Evolutionary conservation across 306 rosid species (phyloP), one percentile per base, ranked within the genome.

Genomic region (Sophora flavescens): DNA sequence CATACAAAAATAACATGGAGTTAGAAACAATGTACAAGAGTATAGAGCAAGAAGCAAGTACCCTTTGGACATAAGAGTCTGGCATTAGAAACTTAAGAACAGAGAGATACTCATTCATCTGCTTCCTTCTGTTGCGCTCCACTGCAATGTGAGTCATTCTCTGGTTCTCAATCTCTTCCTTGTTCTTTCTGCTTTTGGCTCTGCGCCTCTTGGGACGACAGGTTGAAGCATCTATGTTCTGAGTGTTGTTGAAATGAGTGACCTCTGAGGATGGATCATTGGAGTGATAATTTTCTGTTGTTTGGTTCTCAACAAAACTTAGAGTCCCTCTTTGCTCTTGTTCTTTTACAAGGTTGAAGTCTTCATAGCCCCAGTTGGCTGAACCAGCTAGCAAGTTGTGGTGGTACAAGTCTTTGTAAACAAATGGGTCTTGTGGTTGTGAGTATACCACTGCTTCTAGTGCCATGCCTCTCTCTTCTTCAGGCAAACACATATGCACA

Each of bases 121-220:
- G 97, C 60, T 95, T 95, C 38, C 99, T 84, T 33, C 97, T 72
- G 52, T 95, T 95, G 8, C 99, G 83, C 83, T 95, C 99, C 2
- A 92, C 99, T 3, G 96, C 97, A 85, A 95, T 95, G 90, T 95
- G 99, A 57, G 97, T 95, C 93, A 95, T 95, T 86, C 99, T 85
- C 66, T 95, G 99, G 74, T 88, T 95, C 89, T 95, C 97, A 53
- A 95, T 92, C 68, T 95, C 97, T 38, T 95, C 92, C 73, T 89
- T 86, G 83, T 95, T 95, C 87, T 92, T 92, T 10, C 87, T 58
- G 63, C 83, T 88, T 85, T 80, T 86, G 5, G 90, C 75, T 44
- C 98, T 85, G 8, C 99, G 88, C 62, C 99, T 85, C 82, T 90
- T 92, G 0, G 91, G 93, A 12, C 93, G 90, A 74, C 56, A 10